Evolutionary conservation across 805 yeast genomes (phyloP), one percentile per base, ranked within the genome.

Genomic region (Candida fluviatilis): DNA sequence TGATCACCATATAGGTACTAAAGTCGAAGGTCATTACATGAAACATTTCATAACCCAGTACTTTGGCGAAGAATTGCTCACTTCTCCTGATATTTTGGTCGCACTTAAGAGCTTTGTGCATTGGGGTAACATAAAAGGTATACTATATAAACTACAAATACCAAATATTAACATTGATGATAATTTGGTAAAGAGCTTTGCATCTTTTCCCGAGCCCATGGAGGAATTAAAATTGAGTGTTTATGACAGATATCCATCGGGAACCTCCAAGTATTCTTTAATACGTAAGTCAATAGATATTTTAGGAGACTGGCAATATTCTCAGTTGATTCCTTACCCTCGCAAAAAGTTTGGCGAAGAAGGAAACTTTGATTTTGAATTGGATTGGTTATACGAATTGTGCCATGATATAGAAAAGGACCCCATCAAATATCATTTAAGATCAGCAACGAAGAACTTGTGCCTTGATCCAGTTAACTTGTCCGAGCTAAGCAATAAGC

Each of bases 1-100:
- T 1, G 80, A 76, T 49, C 82, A 76, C 48, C 76, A 70, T 50
- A 67, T 72, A 14, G 70, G 76, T 37, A 71, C 76, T n/a, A 64
- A 60, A 36, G 51, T 75, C 15, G 78, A 74, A 39, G 78, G 79
- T 0, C 43, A 49, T 29, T 69, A 62, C 43, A 54, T 76, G 58
- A 58, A 62, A 26, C 55, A 60, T 34, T 60, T 62, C 23, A 63
- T 74, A 31, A 45, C 45, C 15, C 57, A 60, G 29, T 60, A 64
- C 38, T 72, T 62, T 40, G 78, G 76, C 5, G 53, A 46, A 4
- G 68, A 58, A 3, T 64, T 69, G 0, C 43, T 73, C 18, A 52
- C 52, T 6, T 64, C 71, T 34, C 58, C 55, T 0, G 72, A 66
- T 30, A 71, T 73, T 21, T 66, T 71, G 41, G 60, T 66, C 21